Conservation (phyloP, 768 basidiomycete genomes). For the Lactarius trivialis region DNA sequence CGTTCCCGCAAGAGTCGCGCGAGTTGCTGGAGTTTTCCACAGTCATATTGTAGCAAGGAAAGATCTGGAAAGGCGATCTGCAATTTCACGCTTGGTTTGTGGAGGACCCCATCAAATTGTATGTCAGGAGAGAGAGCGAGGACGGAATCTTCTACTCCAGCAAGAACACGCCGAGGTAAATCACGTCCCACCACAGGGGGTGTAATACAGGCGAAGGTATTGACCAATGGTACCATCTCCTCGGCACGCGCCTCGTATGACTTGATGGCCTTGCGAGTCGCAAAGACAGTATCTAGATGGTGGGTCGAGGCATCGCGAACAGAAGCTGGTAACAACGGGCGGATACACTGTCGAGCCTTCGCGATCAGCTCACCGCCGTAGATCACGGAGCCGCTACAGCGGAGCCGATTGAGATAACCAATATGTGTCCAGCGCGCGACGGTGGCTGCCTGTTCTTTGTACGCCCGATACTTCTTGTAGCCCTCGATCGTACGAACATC, state of each 20-base stretch:
- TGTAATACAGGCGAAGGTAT: constrained; percentile 74
- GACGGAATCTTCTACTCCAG: constrained; percentile 33
- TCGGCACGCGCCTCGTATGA: constrained; percentile 57
- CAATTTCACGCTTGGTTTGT: constrained; percentile 70
- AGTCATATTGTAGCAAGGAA: constrained; percentile 88
- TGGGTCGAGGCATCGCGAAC: constrained; percentile 31
- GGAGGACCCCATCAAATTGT: constrained; percentile 63
- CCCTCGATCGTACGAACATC: constrained; percentile 74
- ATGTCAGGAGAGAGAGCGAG: constrained; percentile 23
- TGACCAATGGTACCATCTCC: constrained; percentile 46
- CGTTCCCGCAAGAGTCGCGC: constrained; percentile 72
- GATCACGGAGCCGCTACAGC: constrained; percentile 44
- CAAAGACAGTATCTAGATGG: constrained; percentile 40
- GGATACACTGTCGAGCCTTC: constrained; percentile 33
- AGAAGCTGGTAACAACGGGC: constrained; percentile 48
- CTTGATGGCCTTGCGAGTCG: constrained; percentile 46
- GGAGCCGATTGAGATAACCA: constrained; percentile 64
- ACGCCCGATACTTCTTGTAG: constrained; percentile 45
- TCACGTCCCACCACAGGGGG: constrained; percentile 73
- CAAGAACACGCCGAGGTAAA: constrained; percentile 55
- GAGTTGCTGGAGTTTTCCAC: constrained; percentile 88
- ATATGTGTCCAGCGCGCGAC: constrained; percentile 64
- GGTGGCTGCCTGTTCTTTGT: constrained; percentile 42
- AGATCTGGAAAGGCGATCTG: constrained; percentile 93
- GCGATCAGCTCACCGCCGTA: constrained; percentile 35